These are phyloP conservation scores for Linanthus parryae DNA, from an alignment of 148 eudicot genomes.

Conservation along the genomic window DNA sequence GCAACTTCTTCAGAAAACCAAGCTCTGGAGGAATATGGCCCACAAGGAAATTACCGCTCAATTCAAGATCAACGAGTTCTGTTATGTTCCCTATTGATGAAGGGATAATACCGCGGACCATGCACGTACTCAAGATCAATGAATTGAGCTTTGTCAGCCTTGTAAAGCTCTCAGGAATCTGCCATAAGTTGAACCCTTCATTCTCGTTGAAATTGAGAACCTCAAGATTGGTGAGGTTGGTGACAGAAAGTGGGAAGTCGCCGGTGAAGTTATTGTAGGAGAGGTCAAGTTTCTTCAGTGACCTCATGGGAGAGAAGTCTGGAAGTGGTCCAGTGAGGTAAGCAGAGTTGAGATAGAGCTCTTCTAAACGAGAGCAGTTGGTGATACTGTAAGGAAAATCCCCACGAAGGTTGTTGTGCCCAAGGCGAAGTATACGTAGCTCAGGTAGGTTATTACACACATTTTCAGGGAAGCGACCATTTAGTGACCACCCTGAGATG, in stretches of 20 bases:
- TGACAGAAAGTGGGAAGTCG: slow-evolving; percentile 62
- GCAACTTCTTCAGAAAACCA: slow-evolving; percentile 52
- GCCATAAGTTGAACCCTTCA: slow-evolving; percentile 40
- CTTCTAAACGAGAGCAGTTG: slow-evolving; percentile 56
- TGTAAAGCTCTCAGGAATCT: slow-evolving; percentile 47
- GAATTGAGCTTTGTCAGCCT: slow-evolving; percentile 37
- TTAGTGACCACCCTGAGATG: slow-evolving; percentile 44
- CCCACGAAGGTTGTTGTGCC: slow-evolving; percentile 41
- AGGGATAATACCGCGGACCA: slow-evolving; percentile 46
- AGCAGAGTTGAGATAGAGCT: slow-evolving; percentile 38
- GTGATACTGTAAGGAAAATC: slow-evolving; percentile 48
- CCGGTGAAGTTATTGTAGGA: slow-evolving; percentile 52
- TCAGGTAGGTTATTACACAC: slow-evolving; percentile 64
- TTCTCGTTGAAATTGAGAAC: slow-evolving; percentile 59
- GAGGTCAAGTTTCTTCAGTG: slow-evolving; percentile 49
- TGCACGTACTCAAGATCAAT: slow-evolving; percentile 57
- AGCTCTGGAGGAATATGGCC: slow-evolving; percentile 60
- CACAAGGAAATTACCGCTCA: slow-evolving; percentile 51
- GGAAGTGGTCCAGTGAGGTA: slow-evolving; percentile 48
- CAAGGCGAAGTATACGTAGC: slow-evolving; percentile 43
- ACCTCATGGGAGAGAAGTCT: slow-evolving; percentile 45
- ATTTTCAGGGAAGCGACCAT: slow-evolving; percentile 56
- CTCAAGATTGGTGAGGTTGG: slow-evolving; percentile 55
- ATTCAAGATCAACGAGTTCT: slow-evolving; percentile 73
- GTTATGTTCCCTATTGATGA: slow-evolving; percentile 65